A percentile compares a stretch with the other conserved stretches of the same genome.
phyloP scores from a whole-genome alignment of 2,329 filamentous ascomycete genomes.

The Talaromyces albobiverticillius region DNA sequence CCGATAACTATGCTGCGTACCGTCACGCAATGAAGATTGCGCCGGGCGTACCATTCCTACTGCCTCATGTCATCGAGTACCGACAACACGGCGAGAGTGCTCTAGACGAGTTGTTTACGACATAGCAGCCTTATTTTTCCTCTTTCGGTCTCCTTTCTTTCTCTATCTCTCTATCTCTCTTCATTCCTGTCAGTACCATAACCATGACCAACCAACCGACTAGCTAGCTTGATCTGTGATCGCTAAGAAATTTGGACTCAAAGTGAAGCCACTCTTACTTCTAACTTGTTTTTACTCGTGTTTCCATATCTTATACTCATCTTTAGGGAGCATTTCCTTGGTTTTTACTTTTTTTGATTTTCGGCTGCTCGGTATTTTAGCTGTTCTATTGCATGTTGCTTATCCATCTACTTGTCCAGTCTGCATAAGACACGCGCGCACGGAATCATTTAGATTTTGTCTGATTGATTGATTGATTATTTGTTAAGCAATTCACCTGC shows the following conservation, averaged over 20 bases:
- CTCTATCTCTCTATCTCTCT: background rate
- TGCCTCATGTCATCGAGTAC: slow-evolving; percentile 36
- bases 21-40: slow-evolving; percentile 29
- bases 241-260: background rate
- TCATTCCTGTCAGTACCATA: slow-evolving; percentile 1
- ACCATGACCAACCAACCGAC: background rate
- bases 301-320: background rate
- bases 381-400: background rate
- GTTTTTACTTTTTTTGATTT: background rate
- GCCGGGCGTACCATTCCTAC: slow-evolving; percentile 38
- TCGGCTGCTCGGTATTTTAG: background rate
- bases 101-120: slow-evolving; percentile 26
- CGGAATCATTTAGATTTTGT: background rate
- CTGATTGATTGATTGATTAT: background rate
- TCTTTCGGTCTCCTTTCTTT: background rate
- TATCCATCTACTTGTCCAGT: background rate
- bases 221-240: slow-evolving; percentile 7
- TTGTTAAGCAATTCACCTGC: background rate
- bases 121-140: background rate
- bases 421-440: background rate
- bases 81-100: slow-evolving; percentile 25
- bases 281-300: background rate
- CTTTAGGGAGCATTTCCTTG: background rate
- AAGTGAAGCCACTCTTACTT: background rate
- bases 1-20: slow-evolving; percentile 35